Conservation (phyloP, 306 rosid species). For the Quercus agrifolia region DNA sequence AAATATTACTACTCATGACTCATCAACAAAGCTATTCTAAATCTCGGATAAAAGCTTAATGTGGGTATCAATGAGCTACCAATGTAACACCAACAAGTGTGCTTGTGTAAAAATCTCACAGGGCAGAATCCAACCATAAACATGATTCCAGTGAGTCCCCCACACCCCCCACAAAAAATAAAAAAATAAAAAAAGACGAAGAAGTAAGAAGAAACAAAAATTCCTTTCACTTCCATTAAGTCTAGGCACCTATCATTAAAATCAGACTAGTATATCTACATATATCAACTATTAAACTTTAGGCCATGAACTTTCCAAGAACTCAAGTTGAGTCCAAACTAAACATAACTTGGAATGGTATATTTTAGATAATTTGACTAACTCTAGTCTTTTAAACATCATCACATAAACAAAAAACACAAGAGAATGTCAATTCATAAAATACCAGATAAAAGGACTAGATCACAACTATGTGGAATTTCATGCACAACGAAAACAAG, state of each 20-base stretch:
- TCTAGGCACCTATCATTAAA: neutral
- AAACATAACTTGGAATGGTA: neutral
- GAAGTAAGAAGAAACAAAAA: neutral
- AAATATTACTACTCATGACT: neutral
- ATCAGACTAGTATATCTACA: neutral
- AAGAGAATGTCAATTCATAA: neutral
- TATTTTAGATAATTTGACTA: neutral
- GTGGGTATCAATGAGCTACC: neutral
- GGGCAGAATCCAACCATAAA: neutral
- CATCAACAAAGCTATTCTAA: neutral
- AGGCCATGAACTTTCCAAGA: neutral
- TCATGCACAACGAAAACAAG: neutral
- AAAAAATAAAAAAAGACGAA: neutral
- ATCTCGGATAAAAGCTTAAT: neutral
- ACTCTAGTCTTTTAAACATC: neutral
- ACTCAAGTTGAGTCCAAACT: neutral
- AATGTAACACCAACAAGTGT: neutral
- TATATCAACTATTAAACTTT: neutral
- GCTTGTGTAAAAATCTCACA: neutral
- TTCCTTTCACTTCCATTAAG: neutral
- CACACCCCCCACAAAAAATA: neutral
- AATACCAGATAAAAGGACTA: neutral
- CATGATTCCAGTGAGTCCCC: neutral
- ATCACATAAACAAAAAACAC: neutral
- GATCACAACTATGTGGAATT: constrained; percentile 8